A percentile compares a stretch with the other conserved stretches of the same genome.
Conservation (phyloP, 2,329 filamentous ascomycete species). For the Proliferodiscus dingleyae region DNA sequence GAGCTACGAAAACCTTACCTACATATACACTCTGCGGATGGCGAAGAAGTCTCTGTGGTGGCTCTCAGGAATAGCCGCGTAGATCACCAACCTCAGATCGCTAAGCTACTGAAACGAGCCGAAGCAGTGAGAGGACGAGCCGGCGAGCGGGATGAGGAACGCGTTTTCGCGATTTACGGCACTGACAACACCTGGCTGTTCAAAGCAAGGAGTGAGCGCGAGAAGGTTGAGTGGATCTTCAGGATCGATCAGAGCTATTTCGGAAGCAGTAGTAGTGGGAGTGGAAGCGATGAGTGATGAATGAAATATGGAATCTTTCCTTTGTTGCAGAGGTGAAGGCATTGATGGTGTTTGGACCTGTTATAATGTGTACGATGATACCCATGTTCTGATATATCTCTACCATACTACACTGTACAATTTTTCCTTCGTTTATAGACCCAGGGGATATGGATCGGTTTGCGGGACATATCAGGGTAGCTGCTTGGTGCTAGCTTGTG, state of each 20-base stretch:
- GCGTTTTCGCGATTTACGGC: slow-evolving; percentile 89
- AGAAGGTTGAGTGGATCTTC: slow-evolving; percentile 97
- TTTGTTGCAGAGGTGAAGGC: not conserved
- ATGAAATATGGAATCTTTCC: not conserved
- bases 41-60: slow-evolving; percentile 85
- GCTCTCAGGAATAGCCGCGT: slow-evolving; percentile 86
- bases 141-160: slow-evolving; percentile 28
- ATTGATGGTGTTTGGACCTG: slow-evolving; percentile 2
- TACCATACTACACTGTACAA: slow-evolving; percentile 5
- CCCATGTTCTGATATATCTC: slow-evolving; percentile 12
- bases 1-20: slow-evolving; percentile 89
- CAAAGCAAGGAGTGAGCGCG: slow-evolving; percentile 78
- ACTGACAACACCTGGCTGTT: slow-evolving; percentile 95
- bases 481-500: not conserved
- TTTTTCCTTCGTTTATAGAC: slow-evolving; percentile 2
- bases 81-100: slow-evolving; percentile 84
- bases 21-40: slow-evolving; percentile 81
- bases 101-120: slow-evolving; percentile 57
- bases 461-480: not conserved
- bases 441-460: not conserved
- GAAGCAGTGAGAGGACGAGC: slow-evolving; percentile 29
- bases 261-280: slow-evolving; percentile 20
- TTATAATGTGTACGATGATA: slow-evolving; percentile 9
- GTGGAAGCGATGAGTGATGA: slow-evolving; percentile 14
- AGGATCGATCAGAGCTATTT: slow-evolving; percentile 70